Evolutionary conservation across 345 rosid species (phyloP).

Genomic region (Arabidopsis arenosa): DNA sequence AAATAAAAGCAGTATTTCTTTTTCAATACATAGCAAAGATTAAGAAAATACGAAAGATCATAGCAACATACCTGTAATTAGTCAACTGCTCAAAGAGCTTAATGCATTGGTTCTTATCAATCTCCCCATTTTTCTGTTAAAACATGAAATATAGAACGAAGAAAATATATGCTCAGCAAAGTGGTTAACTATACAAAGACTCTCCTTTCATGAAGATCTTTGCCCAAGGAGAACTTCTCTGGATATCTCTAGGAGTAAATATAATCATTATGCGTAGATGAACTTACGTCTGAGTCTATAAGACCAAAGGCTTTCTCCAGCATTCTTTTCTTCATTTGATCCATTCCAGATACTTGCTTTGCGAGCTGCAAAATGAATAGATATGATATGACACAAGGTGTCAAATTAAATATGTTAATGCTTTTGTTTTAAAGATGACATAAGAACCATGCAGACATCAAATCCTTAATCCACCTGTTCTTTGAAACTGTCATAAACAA

Average conservation of each 20-base stretch:
- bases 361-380: slow-evolving; percentile 61
- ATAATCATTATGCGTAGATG: slow-evolving; percentile 6
- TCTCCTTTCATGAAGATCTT: not conserved
- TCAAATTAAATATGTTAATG: not conserved
- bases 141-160: slow-evolving; percentile 7
- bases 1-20: not conserved
- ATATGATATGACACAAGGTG: slow-evolving; percentile 25
- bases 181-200: slow-evolving; percentile 14
- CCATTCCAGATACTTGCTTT: slow-evolving; percentile 85
- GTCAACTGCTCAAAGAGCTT: slow-evolving; percentile 79
- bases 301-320: slow-evolving; percentile 83
- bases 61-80: slow-evolving; percentile 72
- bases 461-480: slow-evolving; percentile 62
- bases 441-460: slow-evolving; percentile 19
- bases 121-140: slow-evolving; percentile 64
- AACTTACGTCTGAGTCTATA: slow-evolving; percentile 77
- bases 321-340: slow-evolving; percentile 65
- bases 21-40: slow-evolving; percentile 1
- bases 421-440: slow-evolving; percentile 5
- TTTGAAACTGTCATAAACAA: slow-evolving; percentile 95
- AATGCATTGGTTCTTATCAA: slow-evolving; percentile 78
- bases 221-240: slow-evolving; percentile 11
- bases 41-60: not conserved
- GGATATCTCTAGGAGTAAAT: slow-evolving; percentile 26
- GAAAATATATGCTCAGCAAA: slow-evolving; percentile 15